Percentiles rank a stretch among this genome's conserved stretches.
phyloP scores from a whole-genome alignment of 2,329 filamentous ascomycete species.

The Mycosphaerella arachidis region DNA sequence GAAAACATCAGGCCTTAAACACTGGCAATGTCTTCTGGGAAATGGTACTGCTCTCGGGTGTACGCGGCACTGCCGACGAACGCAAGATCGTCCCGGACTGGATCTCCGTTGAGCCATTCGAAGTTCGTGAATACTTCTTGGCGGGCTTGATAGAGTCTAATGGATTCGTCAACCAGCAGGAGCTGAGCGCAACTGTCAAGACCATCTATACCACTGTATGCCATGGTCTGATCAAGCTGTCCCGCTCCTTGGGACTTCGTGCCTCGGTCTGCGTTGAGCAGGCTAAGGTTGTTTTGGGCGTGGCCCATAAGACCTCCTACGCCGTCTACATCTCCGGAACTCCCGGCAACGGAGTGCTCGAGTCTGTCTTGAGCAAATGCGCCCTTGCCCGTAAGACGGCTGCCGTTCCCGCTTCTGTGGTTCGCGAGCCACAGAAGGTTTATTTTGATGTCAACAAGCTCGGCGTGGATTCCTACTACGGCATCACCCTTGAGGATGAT shows the following conservation, averaged over 20 bases:
- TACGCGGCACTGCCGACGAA: neutral
- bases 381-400: neutral
- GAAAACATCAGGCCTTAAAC: neutral
- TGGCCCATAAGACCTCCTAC: neutral
- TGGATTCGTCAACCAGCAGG: neutral
- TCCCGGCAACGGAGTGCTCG: neutral
- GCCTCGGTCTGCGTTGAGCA: neutral
- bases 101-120: neutral
- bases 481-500: neutral
- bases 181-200: neutral
- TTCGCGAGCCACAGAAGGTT: neutral
- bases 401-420: neutral
- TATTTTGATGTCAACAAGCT: neutral
- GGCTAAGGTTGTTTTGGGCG: neutral
- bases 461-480: neutral
- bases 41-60: neutral
- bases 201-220: neutral
- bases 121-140: neutral
- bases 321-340: neutral
- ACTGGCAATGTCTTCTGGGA: slow-evolving; percentile 1
- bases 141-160: neutral
- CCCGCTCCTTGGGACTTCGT: neutral
- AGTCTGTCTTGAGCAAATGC: neutral
- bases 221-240: neutral
- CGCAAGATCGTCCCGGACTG: neutral